phyloP scores from a whole-genome alignment of 352 stramenopile species.

The Pythium vanterpoolii region DNA sequence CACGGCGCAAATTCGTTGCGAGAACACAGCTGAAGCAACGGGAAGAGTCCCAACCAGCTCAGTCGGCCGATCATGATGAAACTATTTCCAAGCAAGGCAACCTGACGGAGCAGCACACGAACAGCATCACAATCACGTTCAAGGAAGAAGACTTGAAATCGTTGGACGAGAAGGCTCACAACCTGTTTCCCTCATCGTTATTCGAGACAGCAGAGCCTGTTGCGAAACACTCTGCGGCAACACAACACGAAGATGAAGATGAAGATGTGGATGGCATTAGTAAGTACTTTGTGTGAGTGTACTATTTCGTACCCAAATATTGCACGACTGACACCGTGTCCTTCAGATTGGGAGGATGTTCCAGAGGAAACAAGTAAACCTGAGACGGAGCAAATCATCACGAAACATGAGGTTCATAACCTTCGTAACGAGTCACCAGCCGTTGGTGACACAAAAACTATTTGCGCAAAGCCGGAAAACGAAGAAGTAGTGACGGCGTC shows the following conservation, averaged over 20 bases:
- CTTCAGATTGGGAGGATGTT: conserved; percentile 20
- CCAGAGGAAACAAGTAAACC: neutral
- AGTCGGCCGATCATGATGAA: conserved; percentile 27
- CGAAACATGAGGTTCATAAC: neutral
- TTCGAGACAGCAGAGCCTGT: conserved; percentile 12
- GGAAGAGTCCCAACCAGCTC: conserved; percentile 45
- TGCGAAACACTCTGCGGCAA: too few relatives aligned
- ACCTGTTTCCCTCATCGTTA: conserved; percentile 37
- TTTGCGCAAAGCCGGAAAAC: neutral
- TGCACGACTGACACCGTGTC: neutral
- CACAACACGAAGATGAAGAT: neutral
- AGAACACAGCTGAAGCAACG: conserved; percentile 38
- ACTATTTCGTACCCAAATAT: neutral
- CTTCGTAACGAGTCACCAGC: neutral
- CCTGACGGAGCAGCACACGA: neutral
- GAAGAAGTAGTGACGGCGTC: neutral
- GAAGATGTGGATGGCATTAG: conserved; percentile 44
- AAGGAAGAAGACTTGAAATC: conserved; percentile 38
- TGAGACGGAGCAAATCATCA: neutral
- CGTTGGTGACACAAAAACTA: neutral
- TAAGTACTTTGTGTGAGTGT: conserved; percentile 15
- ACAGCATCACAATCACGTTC: conserved; percentile 38
- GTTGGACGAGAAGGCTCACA: conserved; percentile 21
- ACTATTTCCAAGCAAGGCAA: neutral
- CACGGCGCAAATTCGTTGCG: conserved; percentile 13